Percentiles rank a stretch among this genome's conserved stretches.
Evolutionary conservation across 192 early-diverging fungal species (phyloP).

Genomic region (Backusella psychrophila): DNA sequence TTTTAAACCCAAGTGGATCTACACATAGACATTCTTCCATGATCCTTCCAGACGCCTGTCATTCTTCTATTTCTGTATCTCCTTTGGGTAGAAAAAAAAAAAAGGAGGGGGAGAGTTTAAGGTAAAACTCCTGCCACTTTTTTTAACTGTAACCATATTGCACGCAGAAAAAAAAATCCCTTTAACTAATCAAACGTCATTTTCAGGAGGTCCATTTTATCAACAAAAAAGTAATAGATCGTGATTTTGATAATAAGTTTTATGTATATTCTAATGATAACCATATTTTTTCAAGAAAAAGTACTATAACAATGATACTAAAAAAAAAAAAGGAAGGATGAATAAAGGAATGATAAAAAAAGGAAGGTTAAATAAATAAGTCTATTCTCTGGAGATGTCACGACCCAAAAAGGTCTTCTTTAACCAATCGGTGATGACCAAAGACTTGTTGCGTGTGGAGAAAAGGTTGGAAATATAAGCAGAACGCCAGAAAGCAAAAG

Average conservation of each 20-base stretch:
- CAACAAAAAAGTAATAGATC: not conserved
- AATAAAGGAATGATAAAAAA: not conserved
- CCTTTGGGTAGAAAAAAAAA: not conserved
- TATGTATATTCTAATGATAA: constrained; percentile 7
- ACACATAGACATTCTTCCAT: not conserved
- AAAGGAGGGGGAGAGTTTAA: not conserved
- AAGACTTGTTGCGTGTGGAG: constrained; percentile 74
- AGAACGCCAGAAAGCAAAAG: constrained; percentile 77
- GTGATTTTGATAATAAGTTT: not conserved
- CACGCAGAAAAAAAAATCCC: not conserved
- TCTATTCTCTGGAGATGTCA: constrained; percentile 86
- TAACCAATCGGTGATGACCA: constrained; percentile 88
- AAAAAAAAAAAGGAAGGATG: not conserved
- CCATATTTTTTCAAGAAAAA: not conserved
- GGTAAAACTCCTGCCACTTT: not conserved
- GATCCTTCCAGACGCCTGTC: not conserved
- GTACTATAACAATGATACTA: not conserved
- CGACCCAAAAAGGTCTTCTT: constrained; percentile 90
- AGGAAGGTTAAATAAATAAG: not conserved
- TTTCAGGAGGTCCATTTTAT: not conserved
- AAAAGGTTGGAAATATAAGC: constrained; percentile 79
- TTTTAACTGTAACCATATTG: not conserved
- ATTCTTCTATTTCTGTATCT: not conserved
- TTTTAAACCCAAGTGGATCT: not conserved
- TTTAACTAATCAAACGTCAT: not conserved